Base-by-base conservation (phyloP, 140 eudicot species). In the Stevia rebaudiana region DNA sequence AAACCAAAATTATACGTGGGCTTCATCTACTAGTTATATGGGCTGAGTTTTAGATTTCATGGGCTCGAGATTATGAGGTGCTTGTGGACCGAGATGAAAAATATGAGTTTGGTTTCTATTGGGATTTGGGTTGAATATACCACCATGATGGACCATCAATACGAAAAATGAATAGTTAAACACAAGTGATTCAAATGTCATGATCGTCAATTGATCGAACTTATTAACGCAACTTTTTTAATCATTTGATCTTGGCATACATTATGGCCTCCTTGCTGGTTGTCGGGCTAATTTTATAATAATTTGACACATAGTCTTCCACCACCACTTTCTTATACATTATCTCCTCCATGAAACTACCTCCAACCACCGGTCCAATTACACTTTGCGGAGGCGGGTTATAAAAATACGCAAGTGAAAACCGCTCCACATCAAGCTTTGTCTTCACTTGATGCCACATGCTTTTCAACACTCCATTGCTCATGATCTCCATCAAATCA, bases 401-500 rank as follows among this genome's bases (percentile, higher is more conserved):
- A 68, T 80, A 80, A 31, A 80, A 83, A 48, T 71, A 50, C 1
- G 72, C 84, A 25, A 83, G 46, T 0, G 84, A 83, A 59, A 44
- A 69, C 11, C 86, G 68, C 58, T 80, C 82, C 0, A 17, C 69
- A 7, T 67, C 65, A 39, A 43, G 19, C 23, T 63, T 74, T 19
- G 83, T 47, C 44, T 58, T 47, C 47, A 47, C 86, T 6, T 63
- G 79, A 55, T 78, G 90, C 90, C 86, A 74, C 4, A 72, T 46
- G 73, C 90, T 78, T 67, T 69, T 77, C 7, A 80, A n/a, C 65
- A 60, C 65, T 17, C 86, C 90, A n/a, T 74, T 78, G 74, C 86
- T 84, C 82, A 80, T 84, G 3, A 84, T 84, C 69, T 84, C 90
- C 22, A 84, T 12, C 50, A 80, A 60, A 41, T 84, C 90, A 35